phyloP scores from a whole-genome alignment of 495 filamentous ascomycete genomes.

The Aspergillus saccharolyticus region DNA sequence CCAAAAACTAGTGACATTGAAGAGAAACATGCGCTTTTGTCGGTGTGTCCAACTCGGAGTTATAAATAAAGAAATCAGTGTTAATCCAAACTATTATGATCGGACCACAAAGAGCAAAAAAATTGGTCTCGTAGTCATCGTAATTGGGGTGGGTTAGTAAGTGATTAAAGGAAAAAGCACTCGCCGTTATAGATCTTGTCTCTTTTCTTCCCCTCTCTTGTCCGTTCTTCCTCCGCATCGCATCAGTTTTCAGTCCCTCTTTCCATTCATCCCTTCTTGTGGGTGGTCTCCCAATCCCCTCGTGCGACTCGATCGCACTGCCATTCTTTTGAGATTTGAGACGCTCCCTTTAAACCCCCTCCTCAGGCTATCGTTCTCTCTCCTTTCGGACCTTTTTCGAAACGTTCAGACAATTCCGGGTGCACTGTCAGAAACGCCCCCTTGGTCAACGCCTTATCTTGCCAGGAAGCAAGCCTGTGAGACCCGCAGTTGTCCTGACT shows the following conservation, averaged over 20 bases:
- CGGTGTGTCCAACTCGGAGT: neutral
- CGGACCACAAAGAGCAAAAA: neutral
- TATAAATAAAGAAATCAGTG: neutral
- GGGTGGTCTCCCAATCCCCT: slow-evolving; percentile 17
- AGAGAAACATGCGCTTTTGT: neutral
- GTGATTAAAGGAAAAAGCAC: slow-evolving; percentile 7
- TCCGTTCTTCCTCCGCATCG: slow-evolving; percentile 10
- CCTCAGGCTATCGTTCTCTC: slow-evolving; percentile 2
- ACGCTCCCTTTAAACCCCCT: neutral
- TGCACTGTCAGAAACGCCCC: slow-evolving; percentile 4
- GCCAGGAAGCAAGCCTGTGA: neutral
- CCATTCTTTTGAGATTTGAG: slow-evolving; percentile 26
- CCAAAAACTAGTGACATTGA: slow-evolving; percentile 7
- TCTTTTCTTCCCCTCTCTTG: slow-evolving; percentile 6
- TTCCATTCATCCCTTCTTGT: slow-evolving; percentile 9
- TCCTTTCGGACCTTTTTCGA: slow-evolving; percentile 6
- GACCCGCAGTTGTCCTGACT: slow-evolving; percentile 6
- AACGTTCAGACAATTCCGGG: slow-evolving; percentile 16
- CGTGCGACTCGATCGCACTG: slow-evolving; percentile 32
- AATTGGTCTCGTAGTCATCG: neutral
- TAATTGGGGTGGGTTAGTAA: neutral
- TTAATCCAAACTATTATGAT: neutral
- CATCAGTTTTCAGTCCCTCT: slow-evolving; percentile 8
- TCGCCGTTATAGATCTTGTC: neutral
- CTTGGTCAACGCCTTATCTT: slow-evolving; percentile 15